Evolutionary conservation across 345 rosid species (phyloP), one percentile per base, ranked within the genome.

Genomic region (Rubroshorea leprosula): DNA sequence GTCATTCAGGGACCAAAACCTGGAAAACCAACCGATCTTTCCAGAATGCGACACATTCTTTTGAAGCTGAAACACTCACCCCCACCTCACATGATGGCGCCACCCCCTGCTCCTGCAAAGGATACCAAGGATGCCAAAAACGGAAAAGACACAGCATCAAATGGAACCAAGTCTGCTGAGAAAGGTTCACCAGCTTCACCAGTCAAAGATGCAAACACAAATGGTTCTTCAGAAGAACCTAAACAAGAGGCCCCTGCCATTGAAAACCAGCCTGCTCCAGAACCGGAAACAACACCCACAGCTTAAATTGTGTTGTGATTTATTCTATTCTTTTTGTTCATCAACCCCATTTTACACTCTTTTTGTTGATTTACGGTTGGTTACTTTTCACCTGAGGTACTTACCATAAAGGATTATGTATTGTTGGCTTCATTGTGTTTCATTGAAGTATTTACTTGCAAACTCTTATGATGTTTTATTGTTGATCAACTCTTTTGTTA

Each of bases 51-150:
- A 65, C 95, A 87, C 7, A 75, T 87, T 35, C 76, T 82, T 13
- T 56, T 77, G 58, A 84, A 82, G 72, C 74, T 87, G 66, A 84
- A 87, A 72, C 88, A 84, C 67, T 48, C 69, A 9, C 95, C 89
- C 15, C 95, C 95, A 25, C 77, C 86, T 53, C 86, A 84, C 75
- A 84, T 87, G 95, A 70, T 80, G 67, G 91, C 90, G 24, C 87
- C 86, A 9, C 83, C 84, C 8, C 80, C 86, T n/a, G 58, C 71
- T 11, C 80, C 84, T 13, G 65, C 76, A 12, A 79, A 59, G 74
- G 66, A 45, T 67, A 63, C 69, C 43, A 73, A 70, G 63, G 71
- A 63, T 26, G 71, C 41, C 15, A 75, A 73, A 58, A 39, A 58
- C 5, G 71, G 27, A 31, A 75, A 80, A 25, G 78, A 47, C 11